Evolutionary conservation across 148 eudicot species (phyloP), one percentile per base, ranked within the genome.

Genomic region (Rhododendron williamsianum): DNA sequence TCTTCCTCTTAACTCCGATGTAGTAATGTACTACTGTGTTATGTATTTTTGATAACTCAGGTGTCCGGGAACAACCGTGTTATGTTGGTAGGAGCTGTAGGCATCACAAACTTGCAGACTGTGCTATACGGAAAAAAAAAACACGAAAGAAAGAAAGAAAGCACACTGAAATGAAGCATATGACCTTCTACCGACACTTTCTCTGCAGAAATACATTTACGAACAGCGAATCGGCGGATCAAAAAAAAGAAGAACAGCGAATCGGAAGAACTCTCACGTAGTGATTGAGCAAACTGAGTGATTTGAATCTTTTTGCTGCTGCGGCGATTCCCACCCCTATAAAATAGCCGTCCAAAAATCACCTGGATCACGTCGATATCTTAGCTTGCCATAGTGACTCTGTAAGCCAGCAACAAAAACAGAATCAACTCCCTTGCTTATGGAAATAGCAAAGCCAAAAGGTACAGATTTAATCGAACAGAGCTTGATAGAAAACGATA

Each of bases 111-210:
- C 4, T 81, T 81, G 73, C 72, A 38, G 84, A 81, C 84, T 82
- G 87, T 83, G 87, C 90, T 84, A 87, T 87, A 89, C 86, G 84
- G 72, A 8, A 71, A 87, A 87, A 46, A 46, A 9, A 9, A 9
- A 9, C 7, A 46, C 2, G 2, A 46, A 46, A 46, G 11, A 46
- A 46, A 46, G 80, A 60, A 78, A 83, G 87, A 80, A 87, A 46
- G 87, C 83, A 88, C 89, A 87, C 89, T 45, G 86, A 82, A 87
- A 88, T 82, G 88, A 89, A 89, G 89, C 83, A 86, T 38, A 84
- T 25, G 63, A 89, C 76, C 67, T 16, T 74, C 83, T 83, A 85
- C 82, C 73, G 84, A 85, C 82, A 86, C 33, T 65, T 8, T 65
- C 71, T 9, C 30, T 65, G 71, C 30, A n/a, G 25, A n/a, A 65